Conservation (phyloP, 805 yeast species). For the Helenozyma rhizophorensis region DNA sequence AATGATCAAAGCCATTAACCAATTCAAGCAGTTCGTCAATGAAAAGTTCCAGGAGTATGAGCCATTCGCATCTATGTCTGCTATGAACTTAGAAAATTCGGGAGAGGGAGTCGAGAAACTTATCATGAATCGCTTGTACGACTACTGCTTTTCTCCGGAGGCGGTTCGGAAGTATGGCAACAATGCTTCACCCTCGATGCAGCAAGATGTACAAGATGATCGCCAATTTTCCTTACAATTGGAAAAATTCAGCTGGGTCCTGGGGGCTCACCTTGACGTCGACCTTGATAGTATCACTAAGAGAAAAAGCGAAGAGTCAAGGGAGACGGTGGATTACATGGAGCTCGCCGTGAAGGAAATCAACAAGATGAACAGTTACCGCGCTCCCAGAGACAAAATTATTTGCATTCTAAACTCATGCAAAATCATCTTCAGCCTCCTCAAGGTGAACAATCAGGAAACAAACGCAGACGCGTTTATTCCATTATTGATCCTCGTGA, state of each 20-base stretch:
- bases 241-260: conserved; percentile 66
- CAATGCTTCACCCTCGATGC: conserved; percentile 28
- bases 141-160: conserved; percentile 75
- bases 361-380: conserved; percentile 69
- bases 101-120: conserved; percentile 91
- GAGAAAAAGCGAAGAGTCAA: conserved; percentile 16
- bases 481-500: conserved; percentile 80
- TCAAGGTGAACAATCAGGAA: conserved; percentile 67
- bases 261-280: conserved; percentile 76
- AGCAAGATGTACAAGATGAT: conserved; percentile 63
- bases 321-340: conserved; percentile 39
- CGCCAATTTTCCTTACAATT: conserved; percentile 45
- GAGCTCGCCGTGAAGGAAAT: conserved; percentile 67
- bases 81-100: conserved; percentile 60
- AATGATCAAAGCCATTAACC: conserved; percentile 69
- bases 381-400: conserved; percentile 93
- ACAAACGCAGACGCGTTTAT: conserved; percentile 88
- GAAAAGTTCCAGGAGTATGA: conserved; percentile 57
- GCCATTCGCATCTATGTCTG: conserved; percentile 68
- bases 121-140: conserved; percentile 81
- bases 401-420: conserved; percentile 89
- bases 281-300: conserved; percentile 38
- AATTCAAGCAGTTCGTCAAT: conserved; percentile 71
- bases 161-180: conserved; percentile 29
- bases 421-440: conserved; percentile 83